These are phyloP conservation scores for Exophiala oligosperma DNA, from an alignment of 2,329 filamentous ascomycete genomes.

Conservation along the genomic window DNA sequence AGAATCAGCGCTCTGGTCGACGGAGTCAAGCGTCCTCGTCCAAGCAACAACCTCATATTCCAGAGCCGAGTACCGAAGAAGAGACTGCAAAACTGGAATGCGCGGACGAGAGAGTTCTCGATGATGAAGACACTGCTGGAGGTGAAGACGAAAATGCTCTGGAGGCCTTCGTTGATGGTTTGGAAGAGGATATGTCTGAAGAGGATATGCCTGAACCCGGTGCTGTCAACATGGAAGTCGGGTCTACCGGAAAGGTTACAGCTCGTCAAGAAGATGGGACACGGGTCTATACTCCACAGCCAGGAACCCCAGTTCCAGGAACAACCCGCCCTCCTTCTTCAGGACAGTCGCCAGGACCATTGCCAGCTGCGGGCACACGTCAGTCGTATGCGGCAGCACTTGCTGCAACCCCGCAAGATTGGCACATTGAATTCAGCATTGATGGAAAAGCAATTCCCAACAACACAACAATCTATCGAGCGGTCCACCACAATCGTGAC, in stretches of 20 bases:
- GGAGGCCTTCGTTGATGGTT: slow-evolving; percentile 84
- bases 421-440: slow-evolving; percentile 95
- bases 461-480: slow-evolving; percentile 93
- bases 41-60: slow-evolving; percentile 55
- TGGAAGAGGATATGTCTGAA: slow-evolving; percentile 80
- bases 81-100: slow-evolving; percentile 78
- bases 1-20: slow-evolving; percentile 63
- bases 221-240: slow-evolving; percentile 89
- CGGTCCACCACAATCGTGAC: slow-evolving; percentile 72
- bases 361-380: slow-evolving; percentile 48
- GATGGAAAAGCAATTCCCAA: slow-evolving; percentile 80
- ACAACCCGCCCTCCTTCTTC: slow-evolving; percentile 28
- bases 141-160: slow-evolving; percentile 59
- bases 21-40: slow-evolving; percentile 54
- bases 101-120: slow-evolving; percentile 84
- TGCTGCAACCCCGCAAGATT: slow-evolving; percentile 80
- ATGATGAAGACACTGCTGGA: slow-evolving; percentile 66
- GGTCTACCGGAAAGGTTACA: slow-evolving; percentile 80
- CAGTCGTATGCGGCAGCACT: slow-evolving; percentile 80
- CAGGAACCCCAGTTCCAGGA: slow-evolving; percentile 39
- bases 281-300: slow-evolving; percentile 76
- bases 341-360: slow-evolving; percentile 44
- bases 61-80: slow-evolving; percentile 61
- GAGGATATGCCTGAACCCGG: slow-evolving; percentile 76
- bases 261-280: slow-evolving; percentile 92